These are phyloP conservation scores for Cadophora gregata DNA, from an alignment of 2,329 filamentous ascomycete genomes.

Conservation along the genomic window DNA sequence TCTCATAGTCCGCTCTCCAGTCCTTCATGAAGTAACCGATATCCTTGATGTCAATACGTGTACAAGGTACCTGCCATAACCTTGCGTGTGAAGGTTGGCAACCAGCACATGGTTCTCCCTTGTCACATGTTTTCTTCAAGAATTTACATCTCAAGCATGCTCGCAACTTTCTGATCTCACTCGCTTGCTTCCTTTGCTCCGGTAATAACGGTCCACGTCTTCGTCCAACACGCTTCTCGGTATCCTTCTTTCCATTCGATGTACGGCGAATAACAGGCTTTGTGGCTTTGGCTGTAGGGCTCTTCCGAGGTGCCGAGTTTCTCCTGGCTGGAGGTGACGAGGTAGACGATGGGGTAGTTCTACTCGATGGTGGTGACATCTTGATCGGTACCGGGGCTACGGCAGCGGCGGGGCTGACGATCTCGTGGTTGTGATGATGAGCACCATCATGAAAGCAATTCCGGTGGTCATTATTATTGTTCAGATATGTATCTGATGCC, in stretches of 20 bases:
- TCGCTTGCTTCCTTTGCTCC: slow-evolving; percentile 94
- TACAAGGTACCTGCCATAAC: slow-evolving; percentile 97
- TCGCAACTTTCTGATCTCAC: slow-evolving; percentile 93
- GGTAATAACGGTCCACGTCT: slow-evolving; percentile 88
- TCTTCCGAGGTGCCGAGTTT: slow-evolving; percentile 73
- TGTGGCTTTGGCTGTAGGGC: slow-evolving; percentile 69
- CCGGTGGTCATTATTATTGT: slow-evolving; percentile 59
- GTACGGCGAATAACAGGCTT: slow-evolving; percentile 84
- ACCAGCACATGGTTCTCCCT: slow-evolving; percentile 92
- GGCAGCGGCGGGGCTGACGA: slow-evolving; percentile 70
- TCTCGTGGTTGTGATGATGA: slow-evolving; percentile 55
- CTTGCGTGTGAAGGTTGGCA: slow-evolving; percentile 95
- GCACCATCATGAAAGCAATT: slow-evolving; percentile 66
- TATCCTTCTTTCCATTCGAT: slow-evolving; percentile 76
- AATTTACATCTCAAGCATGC: slow-evolving; percentile 97
- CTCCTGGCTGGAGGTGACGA: slow-evolving; percentile 70
- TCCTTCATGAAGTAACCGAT: slow-evolving; percentile 99
- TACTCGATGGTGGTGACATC: slow-evolving; percentile 60
- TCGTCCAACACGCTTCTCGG: slow-evolving; percentile 92
- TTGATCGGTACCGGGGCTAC: slow-evolving; percentile 75
- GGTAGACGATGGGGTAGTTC: slow-evolving; percentile 65
- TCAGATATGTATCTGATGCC: slow-evolving; percentile 75
- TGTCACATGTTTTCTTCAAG: slow-evolving; percentile 98
- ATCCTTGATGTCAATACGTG: slow-evolving; percentile 97
- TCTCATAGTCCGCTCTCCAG: slow-evolving; percentile 96